Conservation (phyloP, 139 green algal species). For the Penium margaritaceum region DNA sequence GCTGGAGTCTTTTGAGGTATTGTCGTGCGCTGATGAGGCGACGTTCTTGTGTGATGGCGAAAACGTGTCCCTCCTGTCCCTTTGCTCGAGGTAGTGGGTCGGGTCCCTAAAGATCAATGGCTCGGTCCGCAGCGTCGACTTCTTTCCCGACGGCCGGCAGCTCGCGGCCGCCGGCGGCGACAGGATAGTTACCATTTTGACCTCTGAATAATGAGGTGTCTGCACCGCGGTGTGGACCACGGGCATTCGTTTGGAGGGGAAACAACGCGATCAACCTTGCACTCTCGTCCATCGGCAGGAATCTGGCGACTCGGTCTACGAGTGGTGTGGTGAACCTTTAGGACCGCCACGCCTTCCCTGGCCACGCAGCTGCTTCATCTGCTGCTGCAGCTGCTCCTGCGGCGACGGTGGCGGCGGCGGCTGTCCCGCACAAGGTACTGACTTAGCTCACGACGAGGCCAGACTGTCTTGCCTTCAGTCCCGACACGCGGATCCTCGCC, state of each 20-base stretch:
- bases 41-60: constrained; percentile 75
- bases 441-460: constrained; percentile 77
- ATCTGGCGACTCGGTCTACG: constrained; percentile 60
- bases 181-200: constrained; percentile 84
- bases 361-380: no score
- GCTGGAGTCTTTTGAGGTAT: constrained; percentile 66
- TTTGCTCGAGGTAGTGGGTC: constrained; percentile 60
- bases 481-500: constrained; percentile 62
- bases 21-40: no score
- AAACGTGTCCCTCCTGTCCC: constrained; percentile 66
- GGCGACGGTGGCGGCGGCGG: background rate
- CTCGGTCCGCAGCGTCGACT: constrained; percentile 61
- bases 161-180: constrained; percentile 68
- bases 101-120: constrained; percentile 77
- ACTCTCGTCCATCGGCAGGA: constrained; percentile 52
- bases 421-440: constrained; percentile 7
- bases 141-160: constrained; percentile 57
- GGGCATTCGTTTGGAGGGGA: no score
- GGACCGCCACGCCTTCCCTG: constrained; percentile 11
- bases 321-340: constrained; percentile 82
- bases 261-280: constrained; percentile 55
- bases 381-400: no score
- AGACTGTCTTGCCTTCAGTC: constrained; percentile 75
- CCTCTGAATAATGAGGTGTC: constrained; percentile 71
- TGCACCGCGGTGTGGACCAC: constrained; percentile 63